A percentile compares a stretch with the other conserved stretches of the same genome.
phyloP scores from a whole-genome alignment of 2,329 filamentous ascomycete species.

The Alternaria sp. region DNA sequence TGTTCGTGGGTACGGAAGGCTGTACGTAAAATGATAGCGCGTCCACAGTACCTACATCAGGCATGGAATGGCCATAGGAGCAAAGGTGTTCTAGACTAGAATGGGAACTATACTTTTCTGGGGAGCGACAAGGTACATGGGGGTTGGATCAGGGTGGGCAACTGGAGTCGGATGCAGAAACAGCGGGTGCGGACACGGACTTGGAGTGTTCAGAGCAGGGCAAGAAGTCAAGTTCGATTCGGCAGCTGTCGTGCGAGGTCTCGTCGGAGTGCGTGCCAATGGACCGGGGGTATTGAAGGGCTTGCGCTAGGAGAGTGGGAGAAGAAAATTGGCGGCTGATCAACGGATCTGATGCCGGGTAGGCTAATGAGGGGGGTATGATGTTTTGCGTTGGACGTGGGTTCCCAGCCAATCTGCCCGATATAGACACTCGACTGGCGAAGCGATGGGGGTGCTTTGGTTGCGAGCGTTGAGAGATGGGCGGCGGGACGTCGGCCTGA shows the following conservation, averaged over 20 bases:
- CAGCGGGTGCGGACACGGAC: constrained; percentile 34
- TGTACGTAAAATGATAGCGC: constrained; percentile 39
- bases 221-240: constrained; percentile 40
- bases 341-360: constrained; percentile 20
- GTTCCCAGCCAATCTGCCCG: constrained; percentile 11
- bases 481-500: constrained; percentile 6
- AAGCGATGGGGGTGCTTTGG: constrained; percentile 6
- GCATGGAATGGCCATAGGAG: constrained; percentile 24
- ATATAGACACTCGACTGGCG: constrained; percentile 10
- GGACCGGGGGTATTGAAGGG: constrained; percentile 30
- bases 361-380: constrained; percentile 30
- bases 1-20: constrained; percentile 34
- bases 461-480: constrained; percentile 17
- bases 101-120: constrained; percentile 25
- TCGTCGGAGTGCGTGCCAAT: constrained; percentile 31
- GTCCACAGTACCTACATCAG: constrained; percentile 26
- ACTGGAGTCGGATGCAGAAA: constrained; percentile 33
- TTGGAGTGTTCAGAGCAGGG: constrained; percentile 28
- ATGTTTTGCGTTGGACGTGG: constrained; percentile 21
- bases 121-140: constrained; percentile 25
- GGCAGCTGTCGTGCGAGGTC: constrained; percentile 35
- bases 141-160: constrained; percentile 34
- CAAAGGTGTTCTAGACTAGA: constrained; percentile 36
- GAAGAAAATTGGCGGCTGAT: constrained; percentile 37
- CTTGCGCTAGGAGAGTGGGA: constrained; percentile 40